Conservation (phyloP, 345 rosid genomes). For the Citrus cavaleriei region DNA sequence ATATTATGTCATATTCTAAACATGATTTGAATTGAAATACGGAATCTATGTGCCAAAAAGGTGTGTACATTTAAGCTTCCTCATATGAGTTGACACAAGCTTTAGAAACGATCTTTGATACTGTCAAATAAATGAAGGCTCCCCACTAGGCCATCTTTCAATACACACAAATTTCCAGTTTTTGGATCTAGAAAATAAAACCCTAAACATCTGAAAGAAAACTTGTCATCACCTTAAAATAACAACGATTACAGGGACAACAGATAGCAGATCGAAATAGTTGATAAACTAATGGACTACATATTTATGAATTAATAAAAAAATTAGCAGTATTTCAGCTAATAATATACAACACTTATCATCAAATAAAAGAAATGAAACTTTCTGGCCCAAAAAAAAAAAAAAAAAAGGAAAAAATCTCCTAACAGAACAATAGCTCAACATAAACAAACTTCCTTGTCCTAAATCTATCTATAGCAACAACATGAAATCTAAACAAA, state of each 20-base stretch:
- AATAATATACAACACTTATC: neutral
- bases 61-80: too few relatives aligned
- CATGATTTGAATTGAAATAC: too few relatives aligned
- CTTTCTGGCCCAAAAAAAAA: too few relatives aligned
- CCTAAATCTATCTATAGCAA: too few relatives aligned
- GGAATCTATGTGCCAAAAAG: too few relatives aligned
- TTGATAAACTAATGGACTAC: neutral
- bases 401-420: too few relatives aligned
- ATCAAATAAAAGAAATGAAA: too few relatives aligned
- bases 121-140: neutral
- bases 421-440: neutral
- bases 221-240: neutral
- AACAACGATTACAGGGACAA: neutral
- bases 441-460: neutral
- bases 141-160: neutral
- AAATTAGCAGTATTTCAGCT: neutral
- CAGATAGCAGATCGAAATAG: neutral
- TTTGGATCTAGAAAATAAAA: neutral
- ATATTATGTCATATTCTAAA: too few relatives aligned
- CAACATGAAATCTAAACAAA: neutral
- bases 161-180: neutral
- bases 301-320: neutral
- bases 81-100: too few relatives aligned
- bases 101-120: too few relatives aligned
- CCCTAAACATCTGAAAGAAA: constrained; percentile 7